Conservation (phyloP, 78 protist genomes). For the Creolimax fragrantissima region DNA sequence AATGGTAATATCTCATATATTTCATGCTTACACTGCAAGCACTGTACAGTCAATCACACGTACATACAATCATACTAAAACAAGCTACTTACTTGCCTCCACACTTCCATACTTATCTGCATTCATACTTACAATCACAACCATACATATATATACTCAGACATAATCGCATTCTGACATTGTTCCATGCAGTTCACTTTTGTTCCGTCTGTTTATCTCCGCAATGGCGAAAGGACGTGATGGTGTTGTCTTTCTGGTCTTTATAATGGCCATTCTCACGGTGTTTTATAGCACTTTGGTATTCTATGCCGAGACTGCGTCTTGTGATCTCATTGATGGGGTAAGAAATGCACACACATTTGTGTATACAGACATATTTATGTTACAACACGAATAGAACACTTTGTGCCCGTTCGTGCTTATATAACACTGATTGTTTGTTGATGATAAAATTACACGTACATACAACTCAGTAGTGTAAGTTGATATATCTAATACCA, state of each 20-base stretch:
- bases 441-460: background rate
- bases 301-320: slow-evolving; percentile 33
- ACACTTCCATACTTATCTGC: background rate
- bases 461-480: no score
- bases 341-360: no score
- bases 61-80: no score
- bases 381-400: no score
- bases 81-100: no score
- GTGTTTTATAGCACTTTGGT: slow-evolving; percentile 21
- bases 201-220: background rate
- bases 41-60: no score
- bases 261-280: background rate
- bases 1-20: background rate
- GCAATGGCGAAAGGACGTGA: slow-evolving; percentile 5
- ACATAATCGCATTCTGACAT: background rate
- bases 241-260: slow-evolving; percentile 7
- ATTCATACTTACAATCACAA: background rate
- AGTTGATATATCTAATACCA: no score
- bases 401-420: no score
- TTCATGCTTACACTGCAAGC: no score
- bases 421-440: no score
- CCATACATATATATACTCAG: background rate
- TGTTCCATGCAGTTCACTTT: background rate
- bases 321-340: background rate
- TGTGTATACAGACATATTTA: no score